phyloP scores from a whole-genome alignment of 179 eudicot species.

The Spergularia azorica region DNA sequence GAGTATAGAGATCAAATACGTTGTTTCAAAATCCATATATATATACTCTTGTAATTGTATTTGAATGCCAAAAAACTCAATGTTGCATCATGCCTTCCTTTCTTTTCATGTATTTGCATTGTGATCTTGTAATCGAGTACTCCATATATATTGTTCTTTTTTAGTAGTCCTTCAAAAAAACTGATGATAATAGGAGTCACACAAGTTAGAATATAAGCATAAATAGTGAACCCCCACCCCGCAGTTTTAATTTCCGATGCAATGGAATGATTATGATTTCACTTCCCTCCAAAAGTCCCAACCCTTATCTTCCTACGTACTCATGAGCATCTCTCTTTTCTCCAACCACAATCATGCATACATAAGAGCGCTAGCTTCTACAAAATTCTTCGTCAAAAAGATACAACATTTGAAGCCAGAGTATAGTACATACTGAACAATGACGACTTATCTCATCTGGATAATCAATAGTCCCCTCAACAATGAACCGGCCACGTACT shows the following conservation, averaged over 20 bases:
- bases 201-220: too few species aligned
- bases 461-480: slow-evolving; percentile 12
- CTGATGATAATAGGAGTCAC: slow-evolving; percentile 9
- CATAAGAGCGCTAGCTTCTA: neutral
- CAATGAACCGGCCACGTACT: neutral
- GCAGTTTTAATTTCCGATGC: slow-evolving; percentile 30
- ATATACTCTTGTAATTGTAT: too few species aligned
- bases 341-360: slow-evolving; percentile 10
- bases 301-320: slow-evolving; percentile 14
- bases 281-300: neutral
- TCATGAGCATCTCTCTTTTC: slow-evolving; percentile 15
- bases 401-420: neutral
- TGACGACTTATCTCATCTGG: slow-evolving; percentile 20
- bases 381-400: slow-evolving; percentile 12
- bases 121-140: neutral
- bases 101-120: too few species aligned
- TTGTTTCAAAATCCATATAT: too few species aligned
- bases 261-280: slow-evolving; percentile 29
- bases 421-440: neutral
- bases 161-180: neutral
- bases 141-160: neutral
- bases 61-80: too few species aligned
- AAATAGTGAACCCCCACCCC: slow-evolving; percentile 18
- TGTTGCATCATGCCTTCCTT: too few species aligned
- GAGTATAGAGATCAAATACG: too few species aligned